phyloP scores from a whole-genome alignment of 2,329 filamentous ascomycete genomes.

The Macrophomina tecta region DNA sequence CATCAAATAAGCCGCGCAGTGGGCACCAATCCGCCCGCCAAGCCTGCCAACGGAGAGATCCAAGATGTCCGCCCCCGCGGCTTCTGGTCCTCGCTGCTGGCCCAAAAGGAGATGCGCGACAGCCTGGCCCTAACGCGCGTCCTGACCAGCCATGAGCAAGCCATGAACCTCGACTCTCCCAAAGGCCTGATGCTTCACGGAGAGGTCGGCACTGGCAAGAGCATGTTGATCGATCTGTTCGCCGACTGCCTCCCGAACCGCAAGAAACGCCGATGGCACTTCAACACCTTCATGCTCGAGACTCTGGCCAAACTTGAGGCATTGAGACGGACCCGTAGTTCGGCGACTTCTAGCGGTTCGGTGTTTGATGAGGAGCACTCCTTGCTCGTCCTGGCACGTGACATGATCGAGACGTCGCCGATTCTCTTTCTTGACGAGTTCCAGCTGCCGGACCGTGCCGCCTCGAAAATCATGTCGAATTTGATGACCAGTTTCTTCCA shows the following conservation, averaged over 20 bases:
- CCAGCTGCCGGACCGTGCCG: constrained; percentile 78
- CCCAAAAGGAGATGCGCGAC: constrained; percentile 59
- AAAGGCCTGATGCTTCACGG: constrained; percentile 78
- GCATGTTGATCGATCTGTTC: constrained; percentile 84
- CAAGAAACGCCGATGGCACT: constrained; percentile 79
- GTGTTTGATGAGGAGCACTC: constrained; percentile 65
- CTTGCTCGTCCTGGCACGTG: constrained; percentile 74
- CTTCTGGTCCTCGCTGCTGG: constrained; percentile 63
- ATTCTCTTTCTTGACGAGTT: constrained; percentile 85
- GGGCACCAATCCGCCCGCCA: constrained; percentile 36
- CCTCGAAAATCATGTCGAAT: constrained; percentile 79
- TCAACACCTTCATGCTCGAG: constrained; percentile 86
- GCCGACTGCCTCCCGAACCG: constrained; percentile 75
- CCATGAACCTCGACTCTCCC: constrained; percentile 73
- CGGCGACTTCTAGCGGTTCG: not conserved
- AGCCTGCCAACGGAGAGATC: constrained; percentile 37
- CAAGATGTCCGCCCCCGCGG: constrained; percentile 47
- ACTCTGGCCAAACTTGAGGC: constrained; percentile 74
- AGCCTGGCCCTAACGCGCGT: constrained; percentile 69
- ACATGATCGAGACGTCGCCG: constrained; percentile 75
- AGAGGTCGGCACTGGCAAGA: constrained; percentile 83
- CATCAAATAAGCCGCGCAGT: constrained; percentile 62
- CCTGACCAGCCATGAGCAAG: constrained; percentile 73
- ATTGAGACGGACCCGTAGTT: constrained; percentile 53
- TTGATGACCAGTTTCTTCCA: constrained; percentile 83